These are phyloP conservation scores for Micromonas commoda DNA, from an alignment of 139 green algal species.

Conservation along the genomic window DNA sequence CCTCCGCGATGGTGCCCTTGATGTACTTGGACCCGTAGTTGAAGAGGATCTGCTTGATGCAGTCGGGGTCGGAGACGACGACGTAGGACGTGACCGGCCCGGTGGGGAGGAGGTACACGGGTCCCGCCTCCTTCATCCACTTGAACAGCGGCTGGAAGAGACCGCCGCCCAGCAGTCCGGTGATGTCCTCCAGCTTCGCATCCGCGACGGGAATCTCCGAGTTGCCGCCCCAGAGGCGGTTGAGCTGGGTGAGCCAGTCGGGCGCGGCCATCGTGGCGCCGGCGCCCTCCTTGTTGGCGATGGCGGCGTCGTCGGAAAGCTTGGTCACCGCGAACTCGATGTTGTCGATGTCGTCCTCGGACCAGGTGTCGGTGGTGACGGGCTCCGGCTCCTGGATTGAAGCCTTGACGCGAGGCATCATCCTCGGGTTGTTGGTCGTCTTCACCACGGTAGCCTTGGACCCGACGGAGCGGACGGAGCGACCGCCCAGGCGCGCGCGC, in stretches of 20 bases:
- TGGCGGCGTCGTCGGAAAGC: neutral
- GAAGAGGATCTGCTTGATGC: conserved; percentile 90
- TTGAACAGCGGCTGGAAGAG: conserved; percentile 71
- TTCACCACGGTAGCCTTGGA: no score
- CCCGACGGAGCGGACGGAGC: no score
- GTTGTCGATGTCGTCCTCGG: conserved; percentile 21
- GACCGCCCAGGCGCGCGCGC: no score
- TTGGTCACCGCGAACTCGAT: conserved; percentile 11
- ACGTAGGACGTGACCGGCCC: conserved; percentile 77
- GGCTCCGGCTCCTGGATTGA: no score
- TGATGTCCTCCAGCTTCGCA: conserved; percentile 90
- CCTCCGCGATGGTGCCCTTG: conserved; percentile 36
- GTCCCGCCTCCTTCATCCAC: conserved; percentile 70
- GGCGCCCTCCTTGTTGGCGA: conserved; percentile 49
- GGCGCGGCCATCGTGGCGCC: conserved; percentile 62
- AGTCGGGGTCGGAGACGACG: conserved; percentile 82
- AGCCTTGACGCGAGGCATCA: no score
- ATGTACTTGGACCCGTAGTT: conserved; percentile 56
- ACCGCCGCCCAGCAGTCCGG: conserved; percentile 90
- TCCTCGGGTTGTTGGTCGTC: no score
- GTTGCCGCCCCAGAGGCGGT: conserved; percentile 78
- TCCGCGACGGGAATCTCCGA: conserved; percentile 89
- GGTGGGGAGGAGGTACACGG: conserved; percentile 89
- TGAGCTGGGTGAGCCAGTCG: conserved; percentile 83
- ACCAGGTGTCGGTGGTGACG: neutral